Percentiles rank a stretch among this genome's conserved stretches.
Conservation (phyloP, 148 eudicot genomes). For the Amaranthus cruentus region DNA sequence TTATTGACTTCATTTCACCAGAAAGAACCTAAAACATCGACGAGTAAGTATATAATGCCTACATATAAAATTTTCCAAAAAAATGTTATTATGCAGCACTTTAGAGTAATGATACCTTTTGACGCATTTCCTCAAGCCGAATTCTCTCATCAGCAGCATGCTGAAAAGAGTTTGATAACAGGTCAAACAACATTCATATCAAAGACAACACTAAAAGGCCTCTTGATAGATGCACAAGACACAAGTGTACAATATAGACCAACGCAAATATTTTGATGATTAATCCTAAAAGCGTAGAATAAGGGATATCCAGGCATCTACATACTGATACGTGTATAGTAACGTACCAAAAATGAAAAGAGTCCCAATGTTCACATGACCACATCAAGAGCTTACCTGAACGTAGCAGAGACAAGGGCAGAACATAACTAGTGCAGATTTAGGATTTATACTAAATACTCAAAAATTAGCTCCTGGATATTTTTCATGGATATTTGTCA, state of each 20-base stretch:
- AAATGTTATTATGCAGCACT: not conserved
- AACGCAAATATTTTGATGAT: not conserved
- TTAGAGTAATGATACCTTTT: constrained; percentile 46
- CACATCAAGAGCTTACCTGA: too few relatives aligned
- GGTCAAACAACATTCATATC: constrained; percentile 7
- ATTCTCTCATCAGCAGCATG: constrained; percentile 99
- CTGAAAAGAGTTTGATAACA: constrained; percentile 37
- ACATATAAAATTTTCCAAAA: not conserved
- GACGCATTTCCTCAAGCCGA: constrained; percentile 83
- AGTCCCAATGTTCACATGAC: not conserved
- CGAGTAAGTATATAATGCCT: not conserved
- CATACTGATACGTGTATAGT: not conserved
- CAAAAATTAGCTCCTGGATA: too few relatives aligned
- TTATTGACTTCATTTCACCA: constrained; percentile 69
- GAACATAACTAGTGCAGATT: too few relatives aligned
- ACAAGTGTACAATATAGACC: not conserved
- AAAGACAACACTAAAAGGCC: not conserved
- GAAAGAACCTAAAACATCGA: constrained; percentile 55
- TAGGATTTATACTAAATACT: too few relatives aligned
- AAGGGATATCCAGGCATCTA: not conserved
- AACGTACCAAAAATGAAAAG: not conserved
- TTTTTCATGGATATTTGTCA: too few relatives aligned
- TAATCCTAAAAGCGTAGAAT: constrained; percentile 1
- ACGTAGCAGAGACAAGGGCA: too few relatives aligned
- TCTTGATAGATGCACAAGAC: not conserved